Evolutionary conservation across 768 basidiomycete genomes (phyloP).

Genomic region (Lentinula sp.): DNA sequence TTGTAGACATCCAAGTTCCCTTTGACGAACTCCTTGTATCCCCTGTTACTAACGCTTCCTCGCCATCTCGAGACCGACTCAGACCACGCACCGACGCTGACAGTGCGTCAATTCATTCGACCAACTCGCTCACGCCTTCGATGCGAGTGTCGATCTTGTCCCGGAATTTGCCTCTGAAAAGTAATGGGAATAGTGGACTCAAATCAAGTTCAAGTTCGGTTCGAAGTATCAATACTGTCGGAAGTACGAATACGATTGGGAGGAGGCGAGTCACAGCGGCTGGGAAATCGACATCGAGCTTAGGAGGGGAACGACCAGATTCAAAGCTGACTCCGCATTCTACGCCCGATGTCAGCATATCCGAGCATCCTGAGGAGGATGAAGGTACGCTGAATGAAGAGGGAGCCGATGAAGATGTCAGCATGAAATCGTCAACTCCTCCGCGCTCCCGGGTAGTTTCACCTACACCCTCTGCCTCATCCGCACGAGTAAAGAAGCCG

Average conservation of each 20-base stretch:
- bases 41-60: slow-evolving; percentile 15
- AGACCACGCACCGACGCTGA: slow-evolving; percentile 29
- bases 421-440: slow-evolving; percentile 5
- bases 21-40: slow-evolving; percentile 63
- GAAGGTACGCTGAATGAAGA: slow-evolving; percentile 5
- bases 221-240: slow-evolving; percentile 27
- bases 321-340: slow-evolving; percentile 61
- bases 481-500: not conserved
- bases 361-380: not conserved
- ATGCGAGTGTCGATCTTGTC: slow-evolving; percentile 22
- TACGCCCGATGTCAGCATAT: not conserved
- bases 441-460: slow-evolving; percentile 1
- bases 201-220: slow-evolving; percentile 14
- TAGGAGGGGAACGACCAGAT: slow-evolving; percentile 47
- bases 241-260: slow-evolving; percentile 8
- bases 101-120: slow-evolving; percentile 25
- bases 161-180: slow-evolving; percentile 20
- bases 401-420: slow-evolving; percentile 8
- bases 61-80: slow-evolving; percentile 17
- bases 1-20: slow-evolving; percentile 71
- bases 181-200: not conserved
- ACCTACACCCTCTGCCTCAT: not conserved
- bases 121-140: slow-evolving; percentile 1
- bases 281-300: slow-evolving; percentile 4
- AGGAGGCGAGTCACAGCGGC: slow-evolving; percentile 15